A percentile compares a stretch with the other conserved stretches of the same genome.
Conservation (phyloP, 2,329 filamentous ascomycete genomes). For the Colletotrichum karsti region DNA sequence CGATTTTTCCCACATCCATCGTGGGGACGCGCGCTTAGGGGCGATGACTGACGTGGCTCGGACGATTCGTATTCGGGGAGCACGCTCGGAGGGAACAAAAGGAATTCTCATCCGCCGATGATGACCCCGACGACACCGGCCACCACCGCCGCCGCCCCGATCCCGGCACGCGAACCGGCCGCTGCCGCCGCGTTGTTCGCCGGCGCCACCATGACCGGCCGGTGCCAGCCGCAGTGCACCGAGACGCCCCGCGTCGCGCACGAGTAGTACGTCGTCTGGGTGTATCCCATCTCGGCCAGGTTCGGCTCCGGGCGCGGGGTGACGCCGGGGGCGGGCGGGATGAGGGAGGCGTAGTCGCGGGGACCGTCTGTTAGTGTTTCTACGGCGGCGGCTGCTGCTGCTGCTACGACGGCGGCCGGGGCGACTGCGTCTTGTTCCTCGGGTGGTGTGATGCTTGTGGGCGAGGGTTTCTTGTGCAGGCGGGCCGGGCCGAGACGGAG, state of each 20-base stretch:
- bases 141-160: background rate
- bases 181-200: background rate
- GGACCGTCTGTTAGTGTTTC: constrained; percentile 16
- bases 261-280: constrained; percentile 28
- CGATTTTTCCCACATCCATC: background rate
- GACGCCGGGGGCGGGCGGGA: constrained; percentile 26
- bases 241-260: constrained; percentile 23
- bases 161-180: background rate
- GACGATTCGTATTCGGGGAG: too few species aligned
- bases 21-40: background rate
- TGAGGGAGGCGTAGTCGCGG: constrained; percentile 28
- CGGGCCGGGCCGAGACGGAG: constrained; percentile 20
- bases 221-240: constrained; percentile 30
- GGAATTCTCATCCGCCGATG: background rate
- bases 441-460: too few species aligned
- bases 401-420: background rate
- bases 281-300: constrained; percentile 27
- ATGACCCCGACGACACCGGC: background rate
- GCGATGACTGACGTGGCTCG: background rate
- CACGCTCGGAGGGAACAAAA: too few species aligned
- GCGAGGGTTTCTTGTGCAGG: constrained; percentile 7
- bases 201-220: constrained; percentile 18
- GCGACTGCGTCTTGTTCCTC: too few species aligned
- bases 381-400: background rate
- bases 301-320: constrained; percentile 27